These are phyloP conservation scores for Amoebophrya sp. DNA, from an alignment of 169 alveolate genomes.

Conservation along the genomic window DNA sequence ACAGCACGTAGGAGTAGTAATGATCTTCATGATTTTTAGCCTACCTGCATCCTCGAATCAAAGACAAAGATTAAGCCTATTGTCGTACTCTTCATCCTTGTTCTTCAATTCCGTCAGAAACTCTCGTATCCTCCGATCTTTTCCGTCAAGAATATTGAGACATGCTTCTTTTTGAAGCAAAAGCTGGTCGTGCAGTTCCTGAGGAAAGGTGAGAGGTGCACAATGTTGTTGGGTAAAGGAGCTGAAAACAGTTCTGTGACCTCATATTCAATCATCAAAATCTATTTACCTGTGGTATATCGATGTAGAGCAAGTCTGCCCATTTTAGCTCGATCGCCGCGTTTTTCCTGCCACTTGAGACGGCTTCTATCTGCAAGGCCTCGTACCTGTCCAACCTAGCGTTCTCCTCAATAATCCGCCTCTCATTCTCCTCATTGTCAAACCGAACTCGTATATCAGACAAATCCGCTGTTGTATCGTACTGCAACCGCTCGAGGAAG, in stretches of 20 bases:
- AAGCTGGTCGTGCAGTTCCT: conserved; percentile 25
- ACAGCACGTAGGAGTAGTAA: too few relatives aligned
- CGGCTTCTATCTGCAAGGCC: conserved; percentile 29
- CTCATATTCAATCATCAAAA: too few relatives aligned
- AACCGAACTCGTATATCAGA: not conserved
- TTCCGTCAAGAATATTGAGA: not conserved
- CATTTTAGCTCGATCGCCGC: conserved; percentile 33
- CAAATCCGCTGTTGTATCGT: not conserved
- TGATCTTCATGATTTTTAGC: too few relatives aligned
- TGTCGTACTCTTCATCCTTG: conserved; percentile 34
- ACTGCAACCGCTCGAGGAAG: not conserved
- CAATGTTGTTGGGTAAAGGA: too few relatives aligned
- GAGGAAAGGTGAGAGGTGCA: too few relatives aligned
- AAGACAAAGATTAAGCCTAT: too few relatives aligned
- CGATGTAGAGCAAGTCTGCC: conserved; percentile 26
- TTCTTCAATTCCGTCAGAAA: conserved; percentile 30
- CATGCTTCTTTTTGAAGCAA: conserved; percentile 13
- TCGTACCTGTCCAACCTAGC: conserved; percentile 29
- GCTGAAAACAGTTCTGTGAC: too few relatives aligned
- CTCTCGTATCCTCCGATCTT: conserved; percentile 37
- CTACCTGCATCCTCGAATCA: too few relatives aligned
- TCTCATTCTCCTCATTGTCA: not conserved
- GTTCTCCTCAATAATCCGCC: conserved; percentile 10
- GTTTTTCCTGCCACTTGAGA: not conserved
- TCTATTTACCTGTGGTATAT: conserved; percentile 21